Percentiles rank a stretch among this genome's conserved stretches.
phyloP scores from a whole-genome alignment of 1,139 yeast genomes.

The Wickerhamiella infanticola region DNA sequence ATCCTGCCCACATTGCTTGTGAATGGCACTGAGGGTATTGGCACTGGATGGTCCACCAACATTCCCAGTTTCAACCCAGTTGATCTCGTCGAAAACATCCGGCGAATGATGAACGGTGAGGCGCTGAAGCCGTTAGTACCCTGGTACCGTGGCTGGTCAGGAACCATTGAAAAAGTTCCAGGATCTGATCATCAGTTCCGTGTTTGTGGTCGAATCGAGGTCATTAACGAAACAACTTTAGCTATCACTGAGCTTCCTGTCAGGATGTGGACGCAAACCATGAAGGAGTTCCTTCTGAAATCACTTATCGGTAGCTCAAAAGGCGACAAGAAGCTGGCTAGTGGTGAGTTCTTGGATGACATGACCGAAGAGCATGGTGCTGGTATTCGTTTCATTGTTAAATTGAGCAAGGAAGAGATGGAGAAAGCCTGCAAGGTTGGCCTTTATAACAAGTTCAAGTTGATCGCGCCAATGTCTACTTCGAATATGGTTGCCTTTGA shows the following conservation, averaged over 20 bases:
- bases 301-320: slow-evolving; percentile 31
- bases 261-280: slow-evolving; percentile 79
- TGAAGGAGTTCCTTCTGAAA: slow-evolving; percentile 67
- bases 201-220: slow-evolving; percentile 67
- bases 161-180: slow-evolving; percentile 45
- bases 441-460: slow-evolving; percentile 66
- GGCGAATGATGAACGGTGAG: slow-evolving; percentile 58
- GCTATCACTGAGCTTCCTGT: slow-evolving; percentile 91
- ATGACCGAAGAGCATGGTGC: slow-evolving; percentile 82
- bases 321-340: slow-evolving; percentile 17
- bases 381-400: slow-evolving; percentile 64
- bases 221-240: slow-evolving; percentile 60
- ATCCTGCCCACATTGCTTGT: slow-evolving; percentile 84
- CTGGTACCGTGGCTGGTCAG: slow-evolving; percentile 96
- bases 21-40: slow-evolving; percentile 96
- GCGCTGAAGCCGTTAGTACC: slow-evolving; percentile 65
- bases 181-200: slow-evolving; percentile 49
- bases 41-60: slow-evolving; percentile 97
- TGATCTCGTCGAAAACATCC: slow-evolving; percentile 64
- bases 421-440: slow-evolving; percentile 58
- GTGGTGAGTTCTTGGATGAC: slow-evolving; percentile 82
- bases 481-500: slow-evolving; percentile 95
- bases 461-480: slow-evolving; percentile 50
- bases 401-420: slow-evolving; percentile 69
- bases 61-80: slow-evolving; percentile 82